Evolutionary conservation across 768 basidiomycete genomes (phyloP).

Genomic region (Russula sp.): DNA sequence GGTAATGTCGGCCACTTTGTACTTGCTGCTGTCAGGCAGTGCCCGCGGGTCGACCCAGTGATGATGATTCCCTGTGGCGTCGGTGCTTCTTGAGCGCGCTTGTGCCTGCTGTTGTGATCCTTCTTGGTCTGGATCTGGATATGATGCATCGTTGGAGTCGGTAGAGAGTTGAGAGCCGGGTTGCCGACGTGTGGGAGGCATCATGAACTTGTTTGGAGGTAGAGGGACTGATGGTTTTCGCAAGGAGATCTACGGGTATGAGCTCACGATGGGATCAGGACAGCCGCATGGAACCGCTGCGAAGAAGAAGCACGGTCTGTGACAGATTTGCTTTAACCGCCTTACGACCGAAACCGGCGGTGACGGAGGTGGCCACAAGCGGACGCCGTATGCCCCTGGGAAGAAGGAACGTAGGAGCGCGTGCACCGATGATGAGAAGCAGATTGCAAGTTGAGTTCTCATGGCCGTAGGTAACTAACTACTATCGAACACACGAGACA

Average conservation of each 20-base stretch:
- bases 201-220: background rate
- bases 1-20: conserved; percentile 45
- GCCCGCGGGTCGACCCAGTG: no score
- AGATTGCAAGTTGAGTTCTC: background rate
- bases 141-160: background rate
- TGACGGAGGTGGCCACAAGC: no score
- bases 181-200: background rate
- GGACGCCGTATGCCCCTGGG: no score
- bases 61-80: no score
- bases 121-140: background rate
- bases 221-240: background rate
- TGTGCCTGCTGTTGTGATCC: background rate
- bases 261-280: no score
- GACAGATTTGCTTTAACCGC: background rate
- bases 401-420: background rate
- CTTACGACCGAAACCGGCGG: background rate
- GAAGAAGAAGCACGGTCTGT: conserved; percentile 1
- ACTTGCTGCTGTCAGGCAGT: conserved; percentile 10
- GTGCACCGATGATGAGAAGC: background rate
- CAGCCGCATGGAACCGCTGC: background rate
- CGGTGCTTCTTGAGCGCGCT: no score
- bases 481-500: background rate
- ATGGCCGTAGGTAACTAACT: background rate
- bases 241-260: no score
- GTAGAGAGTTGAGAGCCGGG: background rate